These are phyloP conservation scores for Auricularia auricula-judae DNA, from an alignment of 768 basidiomycete species.

Conservation along the genomic window DNA sequence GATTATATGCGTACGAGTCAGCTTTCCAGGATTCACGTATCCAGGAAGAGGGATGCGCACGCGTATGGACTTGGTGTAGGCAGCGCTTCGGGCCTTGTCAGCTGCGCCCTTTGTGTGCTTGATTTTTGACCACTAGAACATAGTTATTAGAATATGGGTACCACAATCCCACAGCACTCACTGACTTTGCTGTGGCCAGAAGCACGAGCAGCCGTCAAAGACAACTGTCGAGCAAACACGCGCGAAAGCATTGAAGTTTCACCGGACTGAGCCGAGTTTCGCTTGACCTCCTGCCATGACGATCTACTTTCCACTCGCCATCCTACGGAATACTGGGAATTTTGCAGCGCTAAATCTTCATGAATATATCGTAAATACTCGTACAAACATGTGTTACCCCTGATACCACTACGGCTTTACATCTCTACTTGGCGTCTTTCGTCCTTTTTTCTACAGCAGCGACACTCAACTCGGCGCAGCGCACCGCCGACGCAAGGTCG, in stretches of 20 bases:
- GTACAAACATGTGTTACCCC: too few species aligned
- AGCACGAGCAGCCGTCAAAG: slow-evolving; percentile 13
- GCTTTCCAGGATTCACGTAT: too few species aligned
- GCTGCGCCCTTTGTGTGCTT: slow-evolving; percentile 58
- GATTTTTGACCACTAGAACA: slow-evolving; percentile 61
- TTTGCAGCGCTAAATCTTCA: too few species aligned
- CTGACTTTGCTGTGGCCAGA: slow-evolving; percentile 34
- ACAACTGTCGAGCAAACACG: slow-evolving; percentile 15
- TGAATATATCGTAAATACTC: too few species aligned
- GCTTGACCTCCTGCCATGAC: too few species aligned
- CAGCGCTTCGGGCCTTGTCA: slow-evolving; percentile 45
- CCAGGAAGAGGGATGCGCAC: slow-evolving; percentile 25
- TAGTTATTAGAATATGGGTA: neutral
- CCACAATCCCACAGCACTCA: neutral
- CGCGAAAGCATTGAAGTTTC: neutral
- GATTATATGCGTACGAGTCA: neutral
- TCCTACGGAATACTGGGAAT: too few species aligned
- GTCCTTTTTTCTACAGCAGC: neutral
- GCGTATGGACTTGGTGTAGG: slow-evolving; percentile 40
- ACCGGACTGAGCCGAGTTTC: too few species aligned
- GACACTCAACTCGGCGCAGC: slow-evolving; percentile 45
- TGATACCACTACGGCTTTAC: neutral
- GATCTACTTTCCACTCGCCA: too few species aligned
- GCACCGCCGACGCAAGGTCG: slow-evolving; percentile 64
- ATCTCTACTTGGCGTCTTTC: too few species aligned